These are phyloP conservation scores for Xylaria intraflava DNA, from an alignment of 495 filamentous ascomycete species.

Conservation along the genomic window DNA sequence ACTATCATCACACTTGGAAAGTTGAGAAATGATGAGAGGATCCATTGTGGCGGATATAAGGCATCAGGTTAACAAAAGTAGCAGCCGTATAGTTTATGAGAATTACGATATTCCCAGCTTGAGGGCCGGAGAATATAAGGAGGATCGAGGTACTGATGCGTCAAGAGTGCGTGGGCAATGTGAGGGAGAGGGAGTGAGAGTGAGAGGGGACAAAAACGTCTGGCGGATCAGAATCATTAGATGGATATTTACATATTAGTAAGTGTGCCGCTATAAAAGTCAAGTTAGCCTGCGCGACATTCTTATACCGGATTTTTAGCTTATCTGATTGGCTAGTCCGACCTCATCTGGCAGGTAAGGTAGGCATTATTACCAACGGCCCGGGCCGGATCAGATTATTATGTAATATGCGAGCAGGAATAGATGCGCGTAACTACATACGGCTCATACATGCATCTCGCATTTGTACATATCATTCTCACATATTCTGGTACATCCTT, in stretches of 20 bases:
- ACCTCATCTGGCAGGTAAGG: neutral
- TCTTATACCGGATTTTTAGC: constrained; percentile 1
- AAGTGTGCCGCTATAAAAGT: no score
- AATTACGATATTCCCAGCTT: neutral
- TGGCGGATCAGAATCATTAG: neutral
- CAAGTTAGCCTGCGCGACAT: constrained; percentile 6
- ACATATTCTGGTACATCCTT: no score
- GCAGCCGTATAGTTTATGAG: no score
- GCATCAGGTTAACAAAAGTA: neutral
- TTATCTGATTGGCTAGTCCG: constrained; percentile 3
- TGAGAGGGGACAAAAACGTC: neutral
- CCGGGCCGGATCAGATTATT: neutral
- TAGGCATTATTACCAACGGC: neutral
- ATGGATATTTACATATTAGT: no score
- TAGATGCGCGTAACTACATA: no score
- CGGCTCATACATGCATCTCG: no score
- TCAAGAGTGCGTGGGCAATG: no score
- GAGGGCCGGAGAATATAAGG: no score
- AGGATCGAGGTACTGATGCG: no score
- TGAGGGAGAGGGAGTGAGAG: no score
- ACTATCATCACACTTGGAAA: constrained; percentile 27
- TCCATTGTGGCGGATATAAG: constrained; percentile 17
- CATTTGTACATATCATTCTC: no score
- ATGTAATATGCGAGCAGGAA: neutral
- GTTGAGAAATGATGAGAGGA: constrained; percentile 28